Base-by-base conservation (phyloP, 306 rosid genomes). In the Pachyrhizus erosus region DNA sequence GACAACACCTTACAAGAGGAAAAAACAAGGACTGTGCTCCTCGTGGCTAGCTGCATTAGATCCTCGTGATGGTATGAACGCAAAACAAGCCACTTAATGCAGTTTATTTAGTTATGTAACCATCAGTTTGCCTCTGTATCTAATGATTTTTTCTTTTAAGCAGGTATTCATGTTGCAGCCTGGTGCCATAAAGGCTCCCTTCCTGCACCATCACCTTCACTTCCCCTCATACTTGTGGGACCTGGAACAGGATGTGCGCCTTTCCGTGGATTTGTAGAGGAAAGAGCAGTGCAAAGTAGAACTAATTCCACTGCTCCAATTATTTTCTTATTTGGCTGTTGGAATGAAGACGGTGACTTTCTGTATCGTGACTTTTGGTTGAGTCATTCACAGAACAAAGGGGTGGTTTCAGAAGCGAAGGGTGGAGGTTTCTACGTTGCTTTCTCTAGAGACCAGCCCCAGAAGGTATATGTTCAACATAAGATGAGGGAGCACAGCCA, bases 171-270 rank as follows among this genome's bases (percentile, higher is more conserved):
- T 75, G 21, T 93, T 68, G 96, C 97, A 66, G 92, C 80, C 13
- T 96, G 99, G 98, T 83, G 93, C 80, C 88, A 73, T n/a, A 92
- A 91, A 86, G 97, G 99, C 60, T 86, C 89, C 64, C 98, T 96
- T 77, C 93, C 93, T 40, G 74, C 91, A 9, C 99, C 99, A 43
- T 75, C 88, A n/a, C 91, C 92, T 13, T 88, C 91, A 12, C 93
- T 93, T 66, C 98, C 99, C 46, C 90, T 96, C 73, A 84, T 93
- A 84, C 97, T 96, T 12, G 58, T 96, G 29, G 99, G 99, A 65
- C 99, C 99, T 0, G 98, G 99, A 73, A 93, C 99, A 0, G 99
- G 99, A 17, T 96, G 98, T 66, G 99, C 98, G 0, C 99, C 99
- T 21, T 93, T 96, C 55, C 91, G 75, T 4, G 99, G 99, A 46